Percentiles rank a stretch among this genome's conserved stretches.
Conservation (phyloP, 2,329 filamentous ascomycete species). For the Cytospora chrysosperma region DNA sequence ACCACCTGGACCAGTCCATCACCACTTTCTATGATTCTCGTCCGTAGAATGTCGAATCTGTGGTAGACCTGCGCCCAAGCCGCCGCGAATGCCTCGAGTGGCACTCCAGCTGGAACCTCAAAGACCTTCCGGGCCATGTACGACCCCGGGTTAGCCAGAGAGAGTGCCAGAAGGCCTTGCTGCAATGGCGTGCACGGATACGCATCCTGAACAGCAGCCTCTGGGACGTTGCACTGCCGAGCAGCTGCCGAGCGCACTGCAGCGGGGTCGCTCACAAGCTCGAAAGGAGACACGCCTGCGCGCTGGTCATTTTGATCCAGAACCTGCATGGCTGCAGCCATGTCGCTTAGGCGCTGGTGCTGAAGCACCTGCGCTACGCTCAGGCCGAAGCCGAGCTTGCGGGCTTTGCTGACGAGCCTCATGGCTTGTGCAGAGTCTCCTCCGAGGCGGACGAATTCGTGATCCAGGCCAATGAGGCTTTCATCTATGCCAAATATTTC, state of each 20-base stretch:
- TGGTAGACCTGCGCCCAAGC: background rate
- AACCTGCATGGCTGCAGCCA: constrained; percentile 16
- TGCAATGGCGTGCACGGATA: constrained; percentile 14
- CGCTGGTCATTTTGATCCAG: background rate
- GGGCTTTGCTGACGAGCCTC: constrained; percentile 25
- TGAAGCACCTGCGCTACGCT: constrained; percentile 30
- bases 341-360: constrained; percentile 23
- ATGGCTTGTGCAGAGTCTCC: constrained; percentile 34
- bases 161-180: background rate
- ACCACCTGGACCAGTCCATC: background rate
- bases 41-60: constrained; percentile 29
- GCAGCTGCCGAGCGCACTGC: background rate
- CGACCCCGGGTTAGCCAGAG: background rate
- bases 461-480: constrained; percentile 16
- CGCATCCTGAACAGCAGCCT: constrained; percentile 2
- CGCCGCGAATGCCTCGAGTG: background rate
- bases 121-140: background rate
- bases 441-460: constrained; percentile 33
- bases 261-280: background rate
- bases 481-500: constrained; percentile 1
- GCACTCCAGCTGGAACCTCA: background rate
- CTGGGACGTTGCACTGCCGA: background rate
- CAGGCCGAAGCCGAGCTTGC: constrained; percentile 24
- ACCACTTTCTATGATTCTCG: background rate
- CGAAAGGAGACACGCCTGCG: background rate